Conservation (phyloP, 768 basidiomycete genomes). For the Hericium coralloides region DNA sequence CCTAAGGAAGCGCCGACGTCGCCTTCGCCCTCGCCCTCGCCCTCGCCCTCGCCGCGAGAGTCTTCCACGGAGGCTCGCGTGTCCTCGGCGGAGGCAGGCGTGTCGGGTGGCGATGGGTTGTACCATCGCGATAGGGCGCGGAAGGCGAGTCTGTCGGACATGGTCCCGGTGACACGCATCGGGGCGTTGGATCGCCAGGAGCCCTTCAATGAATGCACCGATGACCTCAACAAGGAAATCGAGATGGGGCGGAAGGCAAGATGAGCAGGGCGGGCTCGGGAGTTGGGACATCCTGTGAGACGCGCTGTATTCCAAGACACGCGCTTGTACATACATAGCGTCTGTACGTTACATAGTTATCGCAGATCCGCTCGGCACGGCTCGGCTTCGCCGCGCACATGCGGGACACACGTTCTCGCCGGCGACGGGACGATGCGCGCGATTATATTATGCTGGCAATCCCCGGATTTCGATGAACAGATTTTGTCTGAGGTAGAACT, state of each 20-base stretch:
- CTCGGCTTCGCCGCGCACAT: too few relatives aligned
- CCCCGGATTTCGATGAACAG: constrained; percentile 33
- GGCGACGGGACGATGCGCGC: not conserved
- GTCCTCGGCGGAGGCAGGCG: constrained; percentile 7
- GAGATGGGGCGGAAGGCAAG: constrained; percentile 8
- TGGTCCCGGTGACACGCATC: constrained; percentile 54
- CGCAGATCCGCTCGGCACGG: not conserved
- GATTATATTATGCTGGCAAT: constrained; percentile 21
- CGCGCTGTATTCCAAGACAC: not conserved
- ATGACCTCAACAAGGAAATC: constrained; percentile 59
- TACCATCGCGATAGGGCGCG: constrained; percentile 35
- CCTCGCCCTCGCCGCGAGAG: constrained; percentile 2
- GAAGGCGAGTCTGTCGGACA: constrained; percentile 55
- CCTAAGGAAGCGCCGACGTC: constrained; percentile 6
- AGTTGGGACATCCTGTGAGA: not conserved
- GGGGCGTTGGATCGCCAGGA: constrained; percentile 48
- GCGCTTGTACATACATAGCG: too few relatives aligned
- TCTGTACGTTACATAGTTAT: not conserved
- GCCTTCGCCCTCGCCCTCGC: constrained; percentile 6
- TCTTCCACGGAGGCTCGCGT: constrained; percentile 5
- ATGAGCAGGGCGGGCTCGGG: not conserved
- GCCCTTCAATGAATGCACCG: constrained; percentile 55
- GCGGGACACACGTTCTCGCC: too few relatives aligned
- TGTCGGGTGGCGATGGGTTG: constrained; percentile 31
- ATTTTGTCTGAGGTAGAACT: constrained; percentile 30